Base-by-base conservation (phyloP, 768 basidiomycete species). In the Punctularia strigosozonata region DNA sequence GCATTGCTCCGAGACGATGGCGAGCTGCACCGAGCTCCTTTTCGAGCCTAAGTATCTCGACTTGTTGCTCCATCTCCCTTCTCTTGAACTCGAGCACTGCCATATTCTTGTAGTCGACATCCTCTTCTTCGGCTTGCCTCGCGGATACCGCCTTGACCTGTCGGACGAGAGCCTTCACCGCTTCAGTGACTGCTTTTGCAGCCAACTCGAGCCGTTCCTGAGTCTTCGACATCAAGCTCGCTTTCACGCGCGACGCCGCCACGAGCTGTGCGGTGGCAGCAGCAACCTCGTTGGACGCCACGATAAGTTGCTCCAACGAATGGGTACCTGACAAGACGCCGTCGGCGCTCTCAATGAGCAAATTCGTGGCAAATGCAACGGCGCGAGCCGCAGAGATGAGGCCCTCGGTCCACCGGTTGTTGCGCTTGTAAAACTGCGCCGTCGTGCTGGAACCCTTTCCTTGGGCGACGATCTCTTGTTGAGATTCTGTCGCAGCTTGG, bases 401-500 rank as follows among this genome's bases (percentile, higher is more conserved):
- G 47, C 95, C 95, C 58, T 99, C 95, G 31, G 95, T 99, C 95
- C 95, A 99, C 43, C 95, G 75, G 61, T 98, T 98, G 76, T 99
- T 97, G 43, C 88, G 81, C 67, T 99, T 99, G 74, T 98, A 99
- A 72, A 99, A 99, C 52, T 97, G 94, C 58, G 94, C 89, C 15
- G 69, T 77, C 18, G 91, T 75, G 58, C 80, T 90, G 15, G 91
- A 86, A 6, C 95, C 95, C 57, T 77, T 86, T 42, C 95, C 95
- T 62, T 95, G 82, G 3, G 81, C 80, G 39, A 97, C 95, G 40
- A 99, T 99, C 64, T 99, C 95, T 57, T 97, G 78, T 59, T 99
- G 95, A 37, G 92, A 97, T 25, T 92, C 92, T 1, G 95, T 95
- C 17, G 95, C 95, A 6, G 95, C 94, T 56, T 84, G 75, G 55